phyloP scores from a whole-genome alignment of 345 rosid genomes.

The Trapa incisa region DNA sequence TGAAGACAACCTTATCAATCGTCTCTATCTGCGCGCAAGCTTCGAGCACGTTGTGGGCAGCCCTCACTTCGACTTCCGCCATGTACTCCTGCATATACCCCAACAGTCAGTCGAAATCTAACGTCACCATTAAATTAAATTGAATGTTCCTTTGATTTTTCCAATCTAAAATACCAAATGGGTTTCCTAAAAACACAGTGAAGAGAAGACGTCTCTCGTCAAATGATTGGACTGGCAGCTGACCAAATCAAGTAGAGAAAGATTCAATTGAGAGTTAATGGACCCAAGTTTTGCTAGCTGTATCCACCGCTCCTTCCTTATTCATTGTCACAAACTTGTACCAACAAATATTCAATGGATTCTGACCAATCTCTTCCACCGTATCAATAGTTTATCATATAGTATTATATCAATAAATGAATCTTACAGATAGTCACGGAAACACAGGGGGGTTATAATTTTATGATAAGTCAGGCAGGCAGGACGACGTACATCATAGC shows the following conservation, averaged over 20 bases:
- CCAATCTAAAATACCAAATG: no score
- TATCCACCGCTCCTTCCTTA: constrained; percentile 3
- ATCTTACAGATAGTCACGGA: no score
- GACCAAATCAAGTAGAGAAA: not conserved
- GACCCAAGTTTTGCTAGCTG: not conserved
- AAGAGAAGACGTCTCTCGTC: no score
- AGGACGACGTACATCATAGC: constrained; percentile 32
- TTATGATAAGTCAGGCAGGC: no score
- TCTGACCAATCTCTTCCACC: no score
- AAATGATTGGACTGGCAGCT: not conserved
- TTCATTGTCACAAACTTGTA: no score
- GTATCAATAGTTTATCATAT: no score
- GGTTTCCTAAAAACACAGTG: no score
- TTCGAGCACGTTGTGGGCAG: constrained; percentile 58
- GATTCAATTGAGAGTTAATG: not conserved
- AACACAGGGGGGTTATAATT: not conserved
- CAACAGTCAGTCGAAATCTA: not conserved
- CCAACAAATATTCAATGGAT: no score
- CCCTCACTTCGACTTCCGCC: constrained; percentile 54
- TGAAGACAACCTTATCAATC: constrained; percentile 52
- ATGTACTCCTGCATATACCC: constrained; percentile 32
- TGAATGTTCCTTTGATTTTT: no score
- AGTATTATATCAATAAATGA: no score
- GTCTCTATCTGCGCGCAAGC: constrained; percentile 55
- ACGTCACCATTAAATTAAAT: not conserved